Evolutionary conservation across 805 yeast species (phyloP), one percentile per base, ranked within the genome.

Genomic region (Hanseniaspora thailandica): DNA sequence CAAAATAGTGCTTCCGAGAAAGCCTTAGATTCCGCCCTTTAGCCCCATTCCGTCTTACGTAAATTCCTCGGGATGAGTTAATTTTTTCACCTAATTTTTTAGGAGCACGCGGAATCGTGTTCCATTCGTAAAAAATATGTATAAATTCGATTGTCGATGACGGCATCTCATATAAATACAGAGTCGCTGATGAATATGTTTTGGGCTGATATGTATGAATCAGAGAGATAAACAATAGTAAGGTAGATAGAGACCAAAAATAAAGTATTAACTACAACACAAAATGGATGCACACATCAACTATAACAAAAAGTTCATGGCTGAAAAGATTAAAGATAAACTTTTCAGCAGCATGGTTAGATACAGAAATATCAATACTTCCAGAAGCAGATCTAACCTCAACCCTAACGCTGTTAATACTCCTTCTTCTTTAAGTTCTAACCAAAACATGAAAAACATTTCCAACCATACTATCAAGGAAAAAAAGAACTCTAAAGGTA

Each of bases 241-340:
- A n/a, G n/a, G n/a, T n/a, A n/a, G n/a, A n/a, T n/a, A n/a, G n/a
- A n/a, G n/a, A n/a, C n/a, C n/a, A n/a, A n/a, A n/a, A n/a, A n/a
- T n/a, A n/a, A n/a, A n/a, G n/a, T n/a, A n/a, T n/a, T n/a, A n/a
- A n/a, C n/a, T n/a, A n/a, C n/a, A n/a, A n/a, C 19, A 23, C 26
- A 39, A 8, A n/a, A 41, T 41, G 45, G 33, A 26, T 8, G 5
- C 44, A 40, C 15, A 43, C 12, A 28, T 26, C 20, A 34, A 28
- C 3, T 45, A 38, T 36, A 17, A 34, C 30, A 47, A 54, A 28
- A 40, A 43, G 10, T 12, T 43, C 15, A 34, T 54, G 49, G 55
- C 55, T 35, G 51, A 54, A 20, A 47, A 26, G 25, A 44, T 54
- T 10, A 47, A 48, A 34, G 31, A 36, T 13, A 54, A 54, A n/a